Conservation (phyloP, 2,329 filamentous ascomycete genomes). For the Dactylonectria macrodidyma region DNA sequence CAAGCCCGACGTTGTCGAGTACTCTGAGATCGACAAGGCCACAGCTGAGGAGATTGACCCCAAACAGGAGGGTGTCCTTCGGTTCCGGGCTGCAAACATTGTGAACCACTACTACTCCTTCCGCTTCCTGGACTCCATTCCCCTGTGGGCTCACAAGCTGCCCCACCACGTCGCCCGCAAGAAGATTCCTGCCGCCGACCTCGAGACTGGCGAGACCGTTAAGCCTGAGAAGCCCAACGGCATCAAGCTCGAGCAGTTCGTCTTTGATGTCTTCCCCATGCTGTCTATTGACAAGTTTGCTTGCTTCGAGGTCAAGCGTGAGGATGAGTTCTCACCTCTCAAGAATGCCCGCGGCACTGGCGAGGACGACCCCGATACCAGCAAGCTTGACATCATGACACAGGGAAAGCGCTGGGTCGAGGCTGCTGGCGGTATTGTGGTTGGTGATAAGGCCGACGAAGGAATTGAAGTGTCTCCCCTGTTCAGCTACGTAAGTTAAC, state of each 20-base stretch:
- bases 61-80: conserved; percentile 85
- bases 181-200: conserved; percentile 93
- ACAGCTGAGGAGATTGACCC: conserved; percentile 92
- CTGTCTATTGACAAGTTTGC: conserved; percentile 90
- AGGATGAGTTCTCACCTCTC: conserved; percentile 97
- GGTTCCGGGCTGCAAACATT: conserved; percentile 98
- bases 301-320: conserved; percentile 94
- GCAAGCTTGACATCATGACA: conserved; percentile 88
- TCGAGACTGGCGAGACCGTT: conserved; percentile 81
- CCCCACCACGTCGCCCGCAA: conserved; percentile 97
- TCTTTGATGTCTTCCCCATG: conserved; percentile 98
- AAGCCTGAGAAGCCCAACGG: conserved; percentile 97
- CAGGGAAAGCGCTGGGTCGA: conserved; percentile 92
- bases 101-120: conserved; percentile 99
- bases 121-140: conserved; percentile 91
- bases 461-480: conserved; percentile 94
- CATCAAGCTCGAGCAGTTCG: conserved; percentile 99
- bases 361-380: conserved; percentile 95
- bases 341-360: conserved; percentile 91
- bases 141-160: conserved; percentile 86
- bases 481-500: conserved; percentile 89
- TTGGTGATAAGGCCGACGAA: conserved; percentile 72
- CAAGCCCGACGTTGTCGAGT: conserved; percentile 97
- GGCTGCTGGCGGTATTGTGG: conserved; percentile 82
- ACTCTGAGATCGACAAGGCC: conserved; percentile 93